Percentiles rank a stretch among this genome's conserved stretches.
Conservation (phyloP, 1,139 yeast genomes). For the Geotrichum phurueaensis region DNA sequence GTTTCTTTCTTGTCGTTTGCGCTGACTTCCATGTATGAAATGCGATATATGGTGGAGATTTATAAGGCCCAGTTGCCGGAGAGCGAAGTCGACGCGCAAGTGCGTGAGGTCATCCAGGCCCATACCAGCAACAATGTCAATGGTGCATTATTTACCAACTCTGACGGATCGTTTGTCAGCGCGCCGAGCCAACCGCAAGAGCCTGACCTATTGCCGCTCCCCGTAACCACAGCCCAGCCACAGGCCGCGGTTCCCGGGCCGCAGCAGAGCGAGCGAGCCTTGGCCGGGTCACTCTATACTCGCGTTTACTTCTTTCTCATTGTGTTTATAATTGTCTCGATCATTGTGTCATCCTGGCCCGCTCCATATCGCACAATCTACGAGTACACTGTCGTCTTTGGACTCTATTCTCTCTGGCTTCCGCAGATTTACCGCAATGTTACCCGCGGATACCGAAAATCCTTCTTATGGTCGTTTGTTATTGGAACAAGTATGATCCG, state of each 20-base stretch:
- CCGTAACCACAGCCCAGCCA: not conserved
- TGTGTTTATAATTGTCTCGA: conserved; percentile 51
- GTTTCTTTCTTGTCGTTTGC: conserved; percentile 66
- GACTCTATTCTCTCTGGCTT: conserved; percentile 73
- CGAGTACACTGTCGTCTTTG: conserved; percentile 50
- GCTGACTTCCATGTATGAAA: conserved; percentile 68
- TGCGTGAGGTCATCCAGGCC: conserved; percentile 25
- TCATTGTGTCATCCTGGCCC: conserved; percentile 64
- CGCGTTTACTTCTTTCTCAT: conserved; percentile 55
- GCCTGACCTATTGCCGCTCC: not conserved
- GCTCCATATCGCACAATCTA: conserved; percentile 46
- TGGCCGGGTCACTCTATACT: conserved; percentile 55
- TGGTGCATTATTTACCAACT: not conserved
- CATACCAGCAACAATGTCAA: conserved; percentile 14
- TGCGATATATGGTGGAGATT: conserved; percentile 66
- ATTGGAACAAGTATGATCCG: conserved; percentile 60
- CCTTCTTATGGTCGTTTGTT: conserved; percentile 66
- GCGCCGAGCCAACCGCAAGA: not conserved
- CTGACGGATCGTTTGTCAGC: conserved; percentile 7
- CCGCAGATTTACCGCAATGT: conserved; percentile 83
- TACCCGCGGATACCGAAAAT: conserved; percentile 52
- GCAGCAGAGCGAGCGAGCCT: conserved; percentile 50
- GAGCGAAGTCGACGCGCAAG: conserved; percentile 49
- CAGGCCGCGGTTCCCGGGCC: conserved; percentile 16
- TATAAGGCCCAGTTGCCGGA: conserved; percentile 72